Evolutionary conservation across 371 early-diverging fungal species (phyloP).

Genomic region (Batkoa obscura): DNA sequence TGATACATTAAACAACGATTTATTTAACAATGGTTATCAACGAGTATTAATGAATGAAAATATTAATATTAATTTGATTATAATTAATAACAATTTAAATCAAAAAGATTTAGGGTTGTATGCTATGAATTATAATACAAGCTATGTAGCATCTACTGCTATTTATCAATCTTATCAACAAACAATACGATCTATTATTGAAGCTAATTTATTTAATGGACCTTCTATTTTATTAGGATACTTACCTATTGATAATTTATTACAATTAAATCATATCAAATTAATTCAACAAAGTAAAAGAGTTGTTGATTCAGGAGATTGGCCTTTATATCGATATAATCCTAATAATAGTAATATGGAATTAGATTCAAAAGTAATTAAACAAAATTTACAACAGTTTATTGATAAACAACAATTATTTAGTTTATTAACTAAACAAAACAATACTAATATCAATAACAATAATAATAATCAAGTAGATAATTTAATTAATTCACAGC

Average conservation of each 20-base stretch:
- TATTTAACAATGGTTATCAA: too few relatives aligned
- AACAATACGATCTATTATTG: slow-evolving; percentile 62
- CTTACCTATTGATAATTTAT: slow-evolving; percentile 32
- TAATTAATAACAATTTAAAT: slow-evolving; percentile 30
- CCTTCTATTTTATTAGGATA: slow-evolving; percentile 78
- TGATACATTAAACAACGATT: too few relatives aligned
- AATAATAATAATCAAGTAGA: too few relatives aligned
- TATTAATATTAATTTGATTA: too few relatives aligned
- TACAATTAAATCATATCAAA: slow-evolving; percentile 29
- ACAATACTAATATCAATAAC: too few relatives aligned
- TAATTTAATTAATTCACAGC: too few relatives aligned
- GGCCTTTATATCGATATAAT: slow-evolving; percentile 90
- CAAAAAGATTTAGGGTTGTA: slow-evolving; percentile 90
- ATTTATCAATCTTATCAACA: slow-evolving; percentile 71
- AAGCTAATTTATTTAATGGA: slow-evolving; percentile 79
- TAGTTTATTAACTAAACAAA: too few relatives aligned
- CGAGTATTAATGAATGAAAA: too few relatives aligned
- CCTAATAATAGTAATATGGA: too few relatives aligned
- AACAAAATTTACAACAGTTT: too few relatives aligned
- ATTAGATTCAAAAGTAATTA: too few relatives aligned
- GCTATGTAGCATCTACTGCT: slow-evolving; percentile 78
- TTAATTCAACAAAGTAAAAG: slow-evolving; percentile 72
- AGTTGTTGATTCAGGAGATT: slow-evolving; percentile 72
- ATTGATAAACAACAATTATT: too few relatives aligned
- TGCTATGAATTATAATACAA: slow-evolving; percentile 78